Evolutionary conservation across 352 stramenopile species (phyloP).

Genomic region (Globisporangium takayamanum): DNA sequence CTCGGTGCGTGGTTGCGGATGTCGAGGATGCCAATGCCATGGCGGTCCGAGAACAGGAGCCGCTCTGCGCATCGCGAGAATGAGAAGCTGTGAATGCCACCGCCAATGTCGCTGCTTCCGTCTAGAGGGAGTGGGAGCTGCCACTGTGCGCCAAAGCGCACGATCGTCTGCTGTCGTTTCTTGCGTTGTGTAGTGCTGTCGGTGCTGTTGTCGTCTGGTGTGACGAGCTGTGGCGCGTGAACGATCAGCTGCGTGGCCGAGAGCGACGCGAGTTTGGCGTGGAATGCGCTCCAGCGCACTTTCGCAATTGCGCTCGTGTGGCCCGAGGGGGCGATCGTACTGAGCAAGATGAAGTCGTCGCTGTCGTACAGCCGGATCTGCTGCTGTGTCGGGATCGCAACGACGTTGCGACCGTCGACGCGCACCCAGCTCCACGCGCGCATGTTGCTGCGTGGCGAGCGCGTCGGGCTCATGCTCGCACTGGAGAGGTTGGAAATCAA

Average conservation of each 20-base stretch:
- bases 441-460: slow-evolving; percentile 19
- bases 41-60: slow-evolving; percentile 42
- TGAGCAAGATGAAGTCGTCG: slow-evolving; percentile 77
- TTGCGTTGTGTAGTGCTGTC: background rate
- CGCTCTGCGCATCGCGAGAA: slow-evolving; percentile 62
- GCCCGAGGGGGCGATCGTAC: slow-evolving; percentile 47
- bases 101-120: background rate
- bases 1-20: slow-evolving; percentile 20
- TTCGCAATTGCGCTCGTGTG: slow-evolving; percentile 50
- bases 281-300: slow-evolving; percentile 72
- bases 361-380: slow-evolving; percentile 79
- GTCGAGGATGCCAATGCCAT: slow-evolving; percentile 47
- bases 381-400: slow-evolving; percentile 57
- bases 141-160: slow-evolving; percentile 45
- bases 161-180: slow-evolving; percentile 6
- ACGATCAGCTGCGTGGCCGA: slow-evolving; percentile 57
- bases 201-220: slow-evolving; percentile 5
- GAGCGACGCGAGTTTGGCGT: slow-evolving; percentile 70
- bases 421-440: slow-evolving; percentile 76
- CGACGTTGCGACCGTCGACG: slow-evolving; percentile 76
- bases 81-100: slow-evolving; percentile 36
- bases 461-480: background rate
- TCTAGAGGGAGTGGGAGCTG: slow-evolving; percentile 25
- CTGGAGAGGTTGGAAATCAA: background rate
- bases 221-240: slow-evolving; percentile 48